Base-by-base conservation (phyloP, 129 eudicot species). In the Solidago caesia region DNA sequence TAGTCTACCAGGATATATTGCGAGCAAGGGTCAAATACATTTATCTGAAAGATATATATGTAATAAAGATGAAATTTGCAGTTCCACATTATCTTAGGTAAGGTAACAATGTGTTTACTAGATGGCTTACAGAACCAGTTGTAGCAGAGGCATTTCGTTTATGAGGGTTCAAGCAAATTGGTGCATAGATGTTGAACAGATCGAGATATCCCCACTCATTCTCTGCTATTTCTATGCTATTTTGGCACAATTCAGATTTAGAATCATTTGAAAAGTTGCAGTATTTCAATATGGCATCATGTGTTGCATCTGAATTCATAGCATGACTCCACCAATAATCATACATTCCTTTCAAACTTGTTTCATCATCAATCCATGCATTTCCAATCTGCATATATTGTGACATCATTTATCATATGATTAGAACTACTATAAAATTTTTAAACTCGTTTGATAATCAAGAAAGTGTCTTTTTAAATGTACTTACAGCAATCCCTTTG, bases 401-500 rank as follows among this genome's bases (percentile, higher is more conserved):
- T 2, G 15, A 15, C 1, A 56, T 27, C 61, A n/a, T 4, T 1
- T 56, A 56, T 15, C 7, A 33, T 56, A 15, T 3, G 21, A 46
- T 21, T 21, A 21, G 21, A 21, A 21, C 0, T 21, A 49, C 7
- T 49, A n/a, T 5, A 5, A 51, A 51, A 51, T 33, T 33, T 33
- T 33, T 33, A 33, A 33, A 33, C 39, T 33, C 0, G 39, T 33
- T 33, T 33, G 39, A 33, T 33, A 33, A 33, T 33, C 39, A 51
- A 51, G 14, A 9, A 12, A 51, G 57, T 1, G 57, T 49, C 55
- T 0, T 2, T 49, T 10, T 46, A 59, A 10, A 27, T 66, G 29
- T 57, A 68, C 84, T 12, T 82, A 87, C 89, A 6, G 85, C 82
- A 3, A 87, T 79, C 55, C 92, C 92, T 72, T 84, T 82, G 49